phyloP scores from a whole-genome alignment of 148 eudicot genomes.

The Heliosperma pusillum region DNA sequence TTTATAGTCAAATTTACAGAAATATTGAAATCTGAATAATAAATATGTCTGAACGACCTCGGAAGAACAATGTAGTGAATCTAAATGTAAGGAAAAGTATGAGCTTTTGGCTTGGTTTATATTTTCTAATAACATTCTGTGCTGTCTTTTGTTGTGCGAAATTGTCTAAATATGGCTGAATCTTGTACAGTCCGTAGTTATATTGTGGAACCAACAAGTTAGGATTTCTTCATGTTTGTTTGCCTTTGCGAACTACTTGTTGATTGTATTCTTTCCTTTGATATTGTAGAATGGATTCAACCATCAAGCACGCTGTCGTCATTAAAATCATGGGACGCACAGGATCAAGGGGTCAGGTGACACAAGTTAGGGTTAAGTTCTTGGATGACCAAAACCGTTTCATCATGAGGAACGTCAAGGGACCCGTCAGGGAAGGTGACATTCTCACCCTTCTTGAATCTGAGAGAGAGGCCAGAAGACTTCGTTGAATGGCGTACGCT shows the following conservation, averaged over 20 bases:
- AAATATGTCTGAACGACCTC: no score
- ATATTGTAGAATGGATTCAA: constrained; percentile 23
- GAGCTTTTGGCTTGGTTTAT: no score
- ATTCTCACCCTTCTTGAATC: constrained; percentile 25
- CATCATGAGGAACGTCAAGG: constrained; percentile 26
- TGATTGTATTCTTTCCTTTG: background rate
- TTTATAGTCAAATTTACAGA: no score
- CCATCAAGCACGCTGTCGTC: constrained; percentile 23
- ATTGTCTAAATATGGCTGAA: no score
- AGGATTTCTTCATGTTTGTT: no score
- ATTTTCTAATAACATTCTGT: no score
- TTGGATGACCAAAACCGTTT: constrained; percentile 22
- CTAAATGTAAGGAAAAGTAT: no score
- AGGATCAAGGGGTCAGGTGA: constrained; percentile 28
- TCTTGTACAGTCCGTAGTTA: no score
- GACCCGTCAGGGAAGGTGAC: constrained; percentile 27
- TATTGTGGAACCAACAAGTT: no score
- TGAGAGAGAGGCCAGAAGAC: constrained; percentile 27
- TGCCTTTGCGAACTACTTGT: background rate
- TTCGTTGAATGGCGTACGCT: constrained; percentile 11
- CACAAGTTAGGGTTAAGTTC: constrained; percentile 23
- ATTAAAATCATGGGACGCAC: constrained; percentile 24
- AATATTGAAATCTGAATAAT: no score
- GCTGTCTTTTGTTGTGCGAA: no score
- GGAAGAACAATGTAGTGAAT: no score